Percentiles rank a stretch among this genome's conserved stretches.
These are phyloP conservation scores for Phaffia tasmanica DNA, from an alignment of 768 basidiomycete genomes.

Conservation along the genomic window DNA sequence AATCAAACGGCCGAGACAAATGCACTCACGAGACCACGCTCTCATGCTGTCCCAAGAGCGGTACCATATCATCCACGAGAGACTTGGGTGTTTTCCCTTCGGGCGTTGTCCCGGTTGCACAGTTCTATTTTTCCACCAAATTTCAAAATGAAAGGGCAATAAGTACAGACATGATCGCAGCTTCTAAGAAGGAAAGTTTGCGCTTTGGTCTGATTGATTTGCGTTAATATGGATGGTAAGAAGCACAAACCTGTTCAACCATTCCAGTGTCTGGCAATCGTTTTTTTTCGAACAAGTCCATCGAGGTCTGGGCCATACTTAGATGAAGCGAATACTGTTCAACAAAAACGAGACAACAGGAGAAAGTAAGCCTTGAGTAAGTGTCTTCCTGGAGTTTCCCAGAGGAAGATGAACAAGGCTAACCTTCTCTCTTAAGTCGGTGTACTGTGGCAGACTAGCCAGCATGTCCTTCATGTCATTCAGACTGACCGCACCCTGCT, in stretches of 20 bases:
- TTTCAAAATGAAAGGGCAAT: background rate
- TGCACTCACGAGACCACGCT: slow-evolving; percentile 61
- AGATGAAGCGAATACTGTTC: slow-evolving; percentile 84
- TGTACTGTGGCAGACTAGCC: slow-evolving; percentile 83
- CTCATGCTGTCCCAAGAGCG: slow-evolving; percentile 61
- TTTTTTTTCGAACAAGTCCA: slow-evolving; percentile 80
- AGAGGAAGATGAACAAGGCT: slow-evolving; percentile 3
- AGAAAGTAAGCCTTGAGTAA: background rate
- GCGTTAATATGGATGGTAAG: background rate
- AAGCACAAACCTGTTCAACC: slow-evolving; percentile 66
- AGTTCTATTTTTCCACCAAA: slow-evolving; percentile 51
- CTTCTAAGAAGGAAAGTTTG: background rate
- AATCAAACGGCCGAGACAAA: too few relatives aligned
- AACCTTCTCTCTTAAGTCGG: slow-evolving; percentile 90
- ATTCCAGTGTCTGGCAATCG: slow-evolving; percentile 70
- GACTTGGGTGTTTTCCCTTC: slow-evolving; percentile 92
- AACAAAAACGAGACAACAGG: background rate
- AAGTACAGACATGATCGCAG: too few relatives aligned
- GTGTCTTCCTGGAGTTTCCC: too few relatives aligned
- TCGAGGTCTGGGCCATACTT: slow-evolving; percentile 96
- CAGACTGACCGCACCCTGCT: slow-evolving; percentile 71
- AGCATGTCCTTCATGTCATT: slow-evolving; percentile 99
- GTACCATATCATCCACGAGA: slow-evolving; percentile 97
- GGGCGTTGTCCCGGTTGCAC: slow-evolving; percentile 78
- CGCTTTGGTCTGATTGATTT: background rate